Evolutionary conservation across 495 filamentous ascomycete genomes (phyloP), one percentile per base, ranked within the genome.

Genomic region (Podospora bellae-mahoneyi): DNA sequence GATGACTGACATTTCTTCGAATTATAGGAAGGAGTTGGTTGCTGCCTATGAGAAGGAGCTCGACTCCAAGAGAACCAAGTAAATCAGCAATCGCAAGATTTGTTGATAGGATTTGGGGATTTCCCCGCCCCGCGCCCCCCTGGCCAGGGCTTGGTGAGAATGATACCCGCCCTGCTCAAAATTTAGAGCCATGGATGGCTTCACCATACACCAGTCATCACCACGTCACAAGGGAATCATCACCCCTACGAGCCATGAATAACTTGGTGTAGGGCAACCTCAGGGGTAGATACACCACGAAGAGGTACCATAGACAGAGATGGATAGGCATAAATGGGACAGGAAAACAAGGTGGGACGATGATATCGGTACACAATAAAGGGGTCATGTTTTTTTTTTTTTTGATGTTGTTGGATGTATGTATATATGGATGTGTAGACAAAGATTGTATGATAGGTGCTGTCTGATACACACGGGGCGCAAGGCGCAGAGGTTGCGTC

Each of bases 41-140:
- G 87, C 88, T 66, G 93, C 94, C 82, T 86, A 97, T 81, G 81
- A 94, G 78, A 96, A 97, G 86, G 90, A 90, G 76, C 86, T 91
- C 75, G 89, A 88, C 68, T 90, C 89, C 68, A 89, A 89, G 78
- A 85, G 82, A 54, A 80, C 75, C 18, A 83, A 83, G 73, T 82
- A 79, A 74, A 65, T 48, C 39, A 48, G 15, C 39, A 48, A 48
- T 48, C 39, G 39, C 39, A 48, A 48, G 39, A 16, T 3, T 48
- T 10, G 9, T 16, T 48, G 39, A 48, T 48, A 13, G 15, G 7
- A 10, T 16, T 48, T 48, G 13, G 39, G 39, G 15, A 48, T 48
- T 2, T 48, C 2, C 3, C 15, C 23, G 23, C 1, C 23, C 23
- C 23, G 23, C 23, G 23, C 1, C 23, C 5, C 9, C 39, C 39